Evolutionary conservation across 1,139 yeast species (phyloP).

Genomic region (Geotrichum carabidarum): DNA sequence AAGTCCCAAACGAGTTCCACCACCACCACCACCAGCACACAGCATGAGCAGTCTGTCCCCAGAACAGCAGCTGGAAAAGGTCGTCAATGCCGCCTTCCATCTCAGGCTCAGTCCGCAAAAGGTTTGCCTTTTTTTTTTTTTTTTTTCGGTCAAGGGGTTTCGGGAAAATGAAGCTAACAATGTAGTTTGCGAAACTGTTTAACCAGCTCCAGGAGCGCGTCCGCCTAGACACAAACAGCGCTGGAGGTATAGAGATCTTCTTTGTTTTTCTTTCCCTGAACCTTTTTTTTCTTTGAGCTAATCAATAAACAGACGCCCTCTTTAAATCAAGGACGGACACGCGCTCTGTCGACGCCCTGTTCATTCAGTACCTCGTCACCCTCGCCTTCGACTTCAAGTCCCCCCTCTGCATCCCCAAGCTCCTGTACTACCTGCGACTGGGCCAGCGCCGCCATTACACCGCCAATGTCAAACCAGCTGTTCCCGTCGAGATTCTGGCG

Average conservation of each 20-base stretch:
- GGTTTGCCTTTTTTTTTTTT: not conserved
- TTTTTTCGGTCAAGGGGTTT: not conserved
- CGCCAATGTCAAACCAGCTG: not conserved
- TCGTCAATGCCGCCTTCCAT: constrained; percentile 15
- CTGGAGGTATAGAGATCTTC: constrained; percentile 12
- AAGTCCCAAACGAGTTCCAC: not conserved
- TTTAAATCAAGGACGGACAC: constrained; percentile 15
- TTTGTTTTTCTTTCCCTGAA: no score
- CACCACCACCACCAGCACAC: not conserved
- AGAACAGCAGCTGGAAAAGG: constrained; percentile 15
- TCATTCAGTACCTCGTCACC: constrained; percentile 33
- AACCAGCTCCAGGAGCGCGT: constrained; percentile 33
- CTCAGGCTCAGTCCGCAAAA: constrained; percentile 13
- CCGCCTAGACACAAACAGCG: constrained; percentile 17
- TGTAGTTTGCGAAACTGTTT: constrained; percentile 29
- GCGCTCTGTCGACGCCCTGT: constrained; percentile 29
- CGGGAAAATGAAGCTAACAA: not conserved
- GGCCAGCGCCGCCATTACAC: constrained; percentile 5
- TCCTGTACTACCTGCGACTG: constrained; percentile 21
- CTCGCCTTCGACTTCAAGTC: constrained; percentile 33
- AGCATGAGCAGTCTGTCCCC: constrained; percentile 5
- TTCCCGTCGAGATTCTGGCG: not conserved
- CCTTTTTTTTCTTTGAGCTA: not conserved
- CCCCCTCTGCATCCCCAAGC: constrained; percentile 25
- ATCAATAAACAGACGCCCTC: constrained; percentile 9